A percentile compares a stretch with the other conserved stretches of the same genome.
These are phyloP conservation scores for Neurospora sublineolata DNA, from an alignment of 495 filamentous ascomycete species.

Conservation along the genomic window DNA sequence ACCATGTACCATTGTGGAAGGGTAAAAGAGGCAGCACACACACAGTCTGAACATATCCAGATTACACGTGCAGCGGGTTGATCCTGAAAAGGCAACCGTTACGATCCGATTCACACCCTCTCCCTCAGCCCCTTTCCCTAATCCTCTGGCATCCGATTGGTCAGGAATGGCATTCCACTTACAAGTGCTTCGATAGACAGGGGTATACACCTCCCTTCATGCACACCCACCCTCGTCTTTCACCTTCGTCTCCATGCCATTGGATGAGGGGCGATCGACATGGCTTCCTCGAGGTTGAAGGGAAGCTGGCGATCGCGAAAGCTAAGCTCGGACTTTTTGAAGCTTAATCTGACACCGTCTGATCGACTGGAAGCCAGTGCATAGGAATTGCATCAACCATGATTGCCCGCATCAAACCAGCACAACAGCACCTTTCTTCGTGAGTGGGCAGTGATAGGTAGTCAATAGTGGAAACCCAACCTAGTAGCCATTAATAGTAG, in stretches of 20 bases:
- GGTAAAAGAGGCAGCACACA: not conserved
- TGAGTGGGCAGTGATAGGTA: not conserved
- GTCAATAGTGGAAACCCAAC: not conserved
- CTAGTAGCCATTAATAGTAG: not conserved
- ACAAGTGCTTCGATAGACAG: not conserved
- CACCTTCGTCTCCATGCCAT: not conserved
- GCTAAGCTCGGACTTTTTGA: not conserved
- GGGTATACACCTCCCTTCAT: not conserved
- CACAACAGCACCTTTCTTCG: not conserved
- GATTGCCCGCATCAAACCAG: not conserved
- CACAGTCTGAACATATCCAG: not conserved
- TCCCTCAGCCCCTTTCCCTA: not conserved
- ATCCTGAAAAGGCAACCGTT: not conserved
- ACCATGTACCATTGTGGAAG: not conserved
- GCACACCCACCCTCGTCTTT: not conserved
- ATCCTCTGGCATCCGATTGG: not conserved
- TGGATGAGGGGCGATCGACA: not conserved
- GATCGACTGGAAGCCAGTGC: not conserved
- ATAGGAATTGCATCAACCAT: not conserved
- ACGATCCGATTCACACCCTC: not conserved
- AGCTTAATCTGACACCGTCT: not conserved
- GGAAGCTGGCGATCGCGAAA: no score
- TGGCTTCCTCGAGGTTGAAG: not conserved
- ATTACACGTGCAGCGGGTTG: not conserved
- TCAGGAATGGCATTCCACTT: not conserved